Conservation (phyloP, 352 stramenopile species). For the Pythium dissotocum region DNA sequence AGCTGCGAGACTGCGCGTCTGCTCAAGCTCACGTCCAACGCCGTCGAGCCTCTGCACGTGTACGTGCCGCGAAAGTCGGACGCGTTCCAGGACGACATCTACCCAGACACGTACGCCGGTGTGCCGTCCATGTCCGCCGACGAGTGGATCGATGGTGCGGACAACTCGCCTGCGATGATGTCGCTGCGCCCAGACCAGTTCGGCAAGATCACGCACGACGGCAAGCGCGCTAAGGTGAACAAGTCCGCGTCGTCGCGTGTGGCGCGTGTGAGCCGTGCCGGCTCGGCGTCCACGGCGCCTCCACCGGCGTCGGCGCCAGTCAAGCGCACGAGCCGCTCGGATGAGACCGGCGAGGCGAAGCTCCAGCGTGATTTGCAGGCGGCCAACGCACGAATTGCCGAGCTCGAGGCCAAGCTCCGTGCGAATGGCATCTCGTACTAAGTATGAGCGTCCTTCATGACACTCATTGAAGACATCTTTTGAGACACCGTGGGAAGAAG, state of each 20-base stretch:
- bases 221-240: constrained; percentile 57
- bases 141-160: constrained; percentile 94
- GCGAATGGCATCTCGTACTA: constrained; percentile 84
- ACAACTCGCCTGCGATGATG: constrained; percentile 93
- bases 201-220: constrained; percentile 86
- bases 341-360: constrained; percentile 49
- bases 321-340: constrained; percentile 28
- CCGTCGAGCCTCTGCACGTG: constrained; percentile 96
- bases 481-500: not conserved
- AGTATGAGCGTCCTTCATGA: constrained; percentile 2
- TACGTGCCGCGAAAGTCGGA: constrained; percentile 98
- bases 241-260: constrained; percentile 29
- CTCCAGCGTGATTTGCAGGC: constrained; percentile 78
- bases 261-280: constrained; percentile 30
- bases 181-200: constrained; percentile 91
- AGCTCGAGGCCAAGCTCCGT: constrained; percentile 81
- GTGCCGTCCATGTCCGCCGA: constrained; percentile 94
- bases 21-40: constrained; percentile 95
- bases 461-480: not conserved
- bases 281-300: constrained; percentile 33
- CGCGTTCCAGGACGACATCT: constrained; percentile 99
- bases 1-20: constrained; percentile 95
- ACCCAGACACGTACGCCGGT: constrained; percentile 94
- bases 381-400: constrained; percentile 81
- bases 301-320: constrained; percentile 26